Evolutionary conservation across 768 basidiomycete species (phyloP), one percentile per base, ranked within the genome.

Genomic region (Lyophyllum shimeji): DNA sequence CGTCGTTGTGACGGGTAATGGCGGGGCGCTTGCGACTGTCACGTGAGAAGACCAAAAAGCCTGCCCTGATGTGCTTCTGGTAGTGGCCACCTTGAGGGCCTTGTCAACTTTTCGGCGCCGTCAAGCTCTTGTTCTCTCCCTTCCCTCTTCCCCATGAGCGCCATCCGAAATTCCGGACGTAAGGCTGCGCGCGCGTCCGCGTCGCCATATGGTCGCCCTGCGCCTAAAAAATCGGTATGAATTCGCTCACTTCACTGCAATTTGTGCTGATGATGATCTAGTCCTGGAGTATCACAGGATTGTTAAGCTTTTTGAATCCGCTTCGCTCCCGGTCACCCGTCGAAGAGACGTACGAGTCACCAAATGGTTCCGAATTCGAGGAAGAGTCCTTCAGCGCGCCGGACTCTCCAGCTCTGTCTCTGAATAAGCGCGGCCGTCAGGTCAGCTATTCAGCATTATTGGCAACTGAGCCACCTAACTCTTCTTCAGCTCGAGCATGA

Each of bases 181-280:
- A 61, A 50, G 58, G 61, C 60, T 65, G 42, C 74, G 72, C 63
- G 71, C 61, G 55, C 57, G n/a, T 56, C 69, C 33, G 73, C 82
- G n/a, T 78, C 76, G 2, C 88, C 88, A 0, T 90, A 90, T 66
- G 67, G 76, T 50, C 78, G 86, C 24, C 61, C 72, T 4, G 34
- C 60, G 31, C 43, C 66, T 55, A 67, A 78, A 73, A 81, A 83
- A 79, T 76, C 83, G 27, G 83, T 83, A 55, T 55, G 77, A 62
- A 33, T 37, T 34, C 52, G 31, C 52, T 46, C 44, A 40, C 39
- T 43, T 43, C 39, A 18, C 25, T 37, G 60, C 47, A 54, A 53
- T 31, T 21, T 37, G 53, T 52, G n/a, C 52, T 52, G 21, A 40
- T 48, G 48, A 31, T 34, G 11, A 39, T 52, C 44, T 47, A 80